phyloP scores from a whole-genome alignment of 2,329 filamentous ascomycete genomes.

The Claviceps sp. region DNA sequence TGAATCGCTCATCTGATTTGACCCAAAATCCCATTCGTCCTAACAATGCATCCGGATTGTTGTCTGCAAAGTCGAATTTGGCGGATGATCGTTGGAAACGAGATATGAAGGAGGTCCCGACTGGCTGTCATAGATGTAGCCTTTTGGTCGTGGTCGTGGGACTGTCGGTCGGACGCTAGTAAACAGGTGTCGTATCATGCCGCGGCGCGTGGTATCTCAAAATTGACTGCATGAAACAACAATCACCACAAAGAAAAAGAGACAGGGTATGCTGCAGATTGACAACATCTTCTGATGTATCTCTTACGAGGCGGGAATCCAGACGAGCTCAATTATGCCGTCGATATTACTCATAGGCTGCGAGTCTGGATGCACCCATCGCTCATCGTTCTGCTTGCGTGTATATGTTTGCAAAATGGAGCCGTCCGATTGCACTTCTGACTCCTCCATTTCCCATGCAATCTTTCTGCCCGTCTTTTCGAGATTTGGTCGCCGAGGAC shows the following conservation, averaged over 20 bases:
- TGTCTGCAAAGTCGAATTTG: neutral
- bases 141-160: neutral
- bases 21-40: neutral
- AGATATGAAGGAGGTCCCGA: neutral
- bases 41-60: neutral
- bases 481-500: conserved; percentile 33
- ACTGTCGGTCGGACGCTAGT: neutral
- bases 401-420: conserved; percentile 40
- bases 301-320: conserved; percentile 27
- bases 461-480: conserved; percentile 37
- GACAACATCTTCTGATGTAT: neutral
- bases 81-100: neutral
- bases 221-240: neutral
- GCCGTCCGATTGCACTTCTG: conserved; percentile 31
- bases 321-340: conserved; percentile 43
- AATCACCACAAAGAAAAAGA: neutral
- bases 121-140: neutral
- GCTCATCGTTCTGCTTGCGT: conserved; percentile 35
- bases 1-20: neutral
- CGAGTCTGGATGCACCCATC: conserved; percentile 35
- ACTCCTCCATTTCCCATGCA: conserved; percentile 40
- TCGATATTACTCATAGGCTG: conserved; percentile 38
- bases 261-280: neutral
- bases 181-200: neutral
- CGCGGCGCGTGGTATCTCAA: neutral